Percentiles rank a stretch among this genome's conserved stretches.
These are phyloP conservation scores for Cardiospermum halicacabum DNA, from an alignment of 345 rosid genomes.

Conservation along the genomic window DNA sequence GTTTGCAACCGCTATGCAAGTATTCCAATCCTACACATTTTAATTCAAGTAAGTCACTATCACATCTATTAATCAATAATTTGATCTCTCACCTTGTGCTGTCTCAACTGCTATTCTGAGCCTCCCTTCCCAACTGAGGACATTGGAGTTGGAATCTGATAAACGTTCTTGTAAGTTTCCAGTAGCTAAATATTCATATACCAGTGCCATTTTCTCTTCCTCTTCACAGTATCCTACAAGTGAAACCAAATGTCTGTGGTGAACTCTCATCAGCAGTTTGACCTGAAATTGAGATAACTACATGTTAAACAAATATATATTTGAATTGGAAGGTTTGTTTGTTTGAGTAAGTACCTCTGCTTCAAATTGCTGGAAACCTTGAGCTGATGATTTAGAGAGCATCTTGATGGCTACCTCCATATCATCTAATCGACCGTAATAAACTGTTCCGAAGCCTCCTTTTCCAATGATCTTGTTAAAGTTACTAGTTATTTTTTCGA, in stretches of 20 bases:
- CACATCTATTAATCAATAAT: neutral
- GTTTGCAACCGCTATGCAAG: constrained; percentile 28
- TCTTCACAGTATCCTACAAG: constrained; percentile 36
- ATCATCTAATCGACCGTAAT: constrained; percentile 18
- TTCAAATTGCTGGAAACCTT: constrained; percentile 29
- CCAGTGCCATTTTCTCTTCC: constrained; percentile 16
- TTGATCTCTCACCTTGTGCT: constrained; percentile 28
- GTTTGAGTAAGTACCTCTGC: constrained; percentile 25
- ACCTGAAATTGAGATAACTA: constrained; percentile 8
- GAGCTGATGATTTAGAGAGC: constrained; percentile 20
- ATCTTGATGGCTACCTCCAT: constrained; percentile 26
- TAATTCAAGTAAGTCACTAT: neutral
- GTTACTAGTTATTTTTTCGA: constrained; percentile 20
- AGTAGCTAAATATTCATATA: constrained; percentile 36
- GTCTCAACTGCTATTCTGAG: constrained; percentile 42
- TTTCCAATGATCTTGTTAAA: constrained; percentile 12
- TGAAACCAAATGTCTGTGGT: constrained; percentile 26
- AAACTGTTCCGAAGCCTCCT: constrained; percentile 34
- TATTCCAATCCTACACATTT: constrained; percentile 29
- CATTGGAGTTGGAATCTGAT: constrained; percentile 7
- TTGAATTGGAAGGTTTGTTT: neutral
- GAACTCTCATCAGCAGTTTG: constrained; percentile 23
- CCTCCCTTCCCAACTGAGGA: constrained; percentile 18
- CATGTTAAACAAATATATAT: neutral
- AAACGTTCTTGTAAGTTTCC: constrained; percentile 27